Evolutionary conservation across 768 basidiomycete genomes (phyloP).

Genomic region (Boletus pseudo-olivaceus): DNA sequence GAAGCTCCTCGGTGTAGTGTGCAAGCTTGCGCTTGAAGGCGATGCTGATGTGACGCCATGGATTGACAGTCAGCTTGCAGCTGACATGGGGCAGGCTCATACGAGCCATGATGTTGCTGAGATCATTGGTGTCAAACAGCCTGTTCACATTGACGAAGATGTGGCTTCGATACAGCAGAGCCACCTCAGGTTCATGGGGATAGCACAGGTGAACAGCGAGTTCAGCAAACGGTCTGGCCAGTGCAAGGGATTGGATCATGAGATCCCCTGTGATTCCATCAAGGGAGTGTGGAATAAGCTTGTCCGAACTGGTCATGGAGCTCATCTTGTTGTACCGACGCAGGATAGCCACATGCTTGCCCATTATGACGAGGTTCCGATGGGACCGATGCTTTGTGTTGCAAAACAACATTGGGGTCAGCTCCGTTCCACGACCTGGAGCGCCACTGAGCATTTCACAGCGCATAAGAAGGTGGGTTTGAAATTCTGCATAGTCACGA

Average conservation of each 20-base stretch:
- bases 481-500: background rate
- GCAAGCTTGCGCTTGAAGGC: background rate
- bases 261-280: background rate
- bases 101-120: background rate
- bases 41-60: background rate
- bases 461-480: background rate
- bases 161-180: no score
- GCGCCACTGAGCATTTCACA: background rate
- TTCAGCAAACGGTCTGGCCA: background rate
- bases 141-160: rapidly evolving
- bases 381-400: background rate
- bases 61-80: background rate
- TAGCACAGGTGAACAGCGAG: background rate
- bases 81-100: background rate
- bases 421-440: background rate
- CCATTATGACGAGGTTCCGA: background rate
- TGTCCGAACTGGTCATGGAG: background rate
- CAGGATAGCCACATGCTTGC: background rate
- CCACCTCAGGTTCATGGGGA: no score
- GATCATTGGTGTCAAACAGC: background rate
- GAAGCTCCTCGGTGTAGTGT: background rate
- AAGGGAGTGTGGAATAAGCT: background rate
- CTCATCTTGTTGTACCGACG: background rate
- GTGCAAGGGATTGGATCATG: background rate
- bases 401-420: background rate